These are phyloP conservation scores for Colletotrichum spinosum DNA, from an alignment of 2,329 filamentous ascomycete genomes.

Conservation along the genomic window DNA sequence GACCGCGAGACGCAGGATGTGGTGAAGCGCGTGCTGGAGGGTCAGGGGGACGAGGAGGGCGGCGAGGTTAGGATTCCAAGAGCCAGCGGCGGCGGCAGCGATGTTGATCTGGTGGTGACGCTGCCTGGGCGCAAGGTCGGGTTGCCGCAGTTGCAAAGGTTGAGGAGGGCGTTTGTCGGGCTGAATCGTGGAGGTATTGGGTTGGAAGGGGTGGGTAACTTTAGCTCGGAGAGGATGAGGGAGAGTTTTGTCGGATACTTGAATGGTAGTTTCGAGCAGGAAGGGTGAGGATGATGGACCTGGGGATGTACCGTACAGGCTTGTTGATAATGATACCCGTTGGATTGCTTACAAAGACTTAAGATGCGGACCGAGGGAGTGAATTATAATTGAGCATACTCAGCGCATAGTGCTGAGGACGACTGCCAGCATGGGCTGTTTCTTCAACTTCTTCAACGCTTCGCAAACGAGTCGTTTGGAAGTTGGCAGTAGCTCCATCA, in stretches of 20 bases:
- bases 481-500: no score
- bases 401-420: no score
- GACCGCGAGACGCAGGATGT: constrained; percentile 84
- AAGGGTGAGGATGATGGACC: constrained; percentile 59
- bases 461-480: no score
- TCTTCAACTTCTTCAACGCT: no score
- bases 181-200: constrained; percentile 79
- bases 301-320: background rate
- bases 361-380: background rate
- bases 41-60: constrained; percentile 74
- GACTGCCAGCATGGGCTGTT: no score
- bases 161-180: constrained; percentile 81
- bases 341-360: background rate
- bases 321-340: constrained; percentile 6
- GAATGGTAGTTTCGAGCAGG: constrained; percentile 73
- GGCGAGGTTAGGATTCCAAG: constrained; percentile 64
- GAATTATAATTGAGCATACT: no score
- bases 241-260: constrained; percentile 75
- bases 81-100: constrained; percentile 40
- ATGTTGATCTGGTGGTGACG: constrained; percentile 65
- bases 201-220: constrained; percentile 64
- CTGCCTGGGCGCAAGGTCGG: constrained; percentile 75
- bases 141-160: constrained; percentile 80
- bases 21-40: constrained; percentile 75
- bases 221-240: constrained; percentile 66